These are phyloP conservation scores for Lepidium campestre DNA, from an alignment of 441 rosid species.

Conservation along the genomic window DNA sequence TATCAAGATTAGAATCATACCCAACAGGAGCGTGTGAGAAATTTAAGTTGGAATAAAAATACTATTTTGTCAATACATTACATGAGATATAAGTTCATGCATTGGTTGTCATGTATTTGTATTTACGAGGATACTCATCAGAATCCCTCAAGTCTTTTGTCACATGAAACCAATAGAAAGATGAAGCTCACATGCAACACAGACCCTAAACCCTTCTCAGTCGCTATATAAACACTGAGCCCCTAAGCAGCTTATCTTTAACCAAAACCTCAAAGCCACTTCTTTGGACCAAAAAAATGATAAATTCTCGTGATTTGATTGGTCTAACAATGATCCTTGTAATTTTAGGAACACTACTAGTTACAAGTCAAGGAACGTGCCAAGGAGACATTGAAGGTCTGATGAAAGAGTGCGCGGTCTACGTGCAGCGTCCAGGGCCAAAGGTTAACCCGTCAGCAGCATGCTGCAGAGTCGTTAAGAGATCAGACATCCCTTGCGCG, in stretches of 20 bases:
- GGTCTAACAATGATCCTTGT: conserved; percentile 22
- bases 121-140: conserved; percentile 22
- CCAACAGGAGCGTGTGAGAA: too few species aligned
- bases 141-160: conserved; percentile 1
- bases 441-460: conserved; percentile 25
- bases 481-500: conserved; percentile 22
- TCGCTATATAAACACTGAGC: background rate
- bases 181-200: conserved; percentile 9
- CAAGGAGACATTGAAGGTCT: conserved; percentile 31
- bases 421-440: conserved; percentile 27
- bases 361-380: conserved; percentile 21
- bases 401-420: conserved; percentile 31
- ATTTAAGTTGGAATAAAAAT: too few species aligned
- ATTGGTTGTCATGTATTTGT: conserved; percentile 19
- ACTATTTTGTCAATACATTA: background rate
- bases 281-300: background rate
- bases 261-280: background rate
- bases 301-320: background rate
- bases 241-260: background rate
- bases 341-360: conserved; percentile 6
- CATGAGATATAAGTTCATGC: conserved; percentile 17
- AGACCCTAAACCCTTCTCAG: background rate
- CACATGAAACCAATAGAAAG: conserved; percentile 25
- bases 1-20: too few species aligned
- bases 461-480: conserved; percentile 22